phyloP scores from a whole-genome alignment of 495 filamentous ascomycete genomes.

The Penicillium nucicola region DNA sequence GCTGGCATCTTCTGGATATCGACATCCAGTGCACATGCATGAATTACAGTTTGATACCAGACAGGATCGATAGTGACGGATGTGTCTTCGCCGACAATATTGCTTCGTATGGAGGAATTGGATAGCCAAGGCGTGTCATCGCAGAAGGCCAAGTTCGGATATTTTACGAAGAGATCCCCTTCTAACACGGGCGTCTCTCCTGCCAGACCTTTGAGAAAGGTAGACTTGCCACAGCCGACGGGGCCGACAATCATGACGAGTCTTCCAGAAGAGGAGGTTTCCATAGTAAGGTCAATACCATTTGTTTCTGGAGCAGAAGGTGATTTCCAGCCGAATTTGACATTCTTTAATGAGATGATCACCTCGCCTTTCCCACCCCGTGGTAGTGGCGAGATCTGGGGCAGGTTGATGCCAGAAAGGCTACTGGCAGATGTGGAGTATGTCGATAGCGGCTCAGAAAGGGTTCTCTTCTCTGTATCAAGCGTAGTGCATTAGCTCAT shows the following conservation, averaged over 20 bases:
- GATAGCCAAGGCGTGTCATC: slow-evolving; percentile 39
- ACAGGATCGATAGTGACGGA: slow-evolving; percentile 24
- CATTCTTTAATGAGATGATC: slow-evolving; percentile 13
- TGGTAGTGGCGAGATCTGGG: neutral
- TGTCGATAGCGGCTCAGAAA: neutral
- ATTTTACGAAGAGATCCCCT: slow-evolving; percentile 11
- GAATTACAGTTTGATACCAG: slow-evolving; percentile 39
- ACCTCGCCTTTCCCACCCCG: neutral
- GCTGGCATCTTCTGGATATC: slow-evolving; percentile 33
- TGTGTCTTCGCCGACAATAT: slow-evolving; percentile 26
- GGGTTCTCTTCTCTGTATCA: slow-evolving; percentile 10
- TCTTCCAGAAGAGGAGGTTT: neutral
- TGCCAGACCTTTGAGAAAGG: slow-evolving; percentile 30
- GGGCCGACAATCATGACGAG: slow-evolving; percentile 35
- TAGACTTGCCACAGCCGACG: slow-evolving; percentile 42
- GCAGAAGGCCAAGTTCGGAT: slow-evolving; percentile 36
- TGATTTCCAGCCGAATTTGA: slow-evolving; percentile 15
- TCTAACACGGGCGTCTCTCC: slow-evolving; percentile 13
- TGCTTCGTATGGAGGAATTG: slow-evolving; percentile 37
- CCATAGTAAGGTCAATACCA: slow-evolving; percentile 8
- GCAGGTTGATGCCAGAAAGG: slow-evolving; percentile 6
- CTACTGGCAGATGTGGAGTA: neutral
- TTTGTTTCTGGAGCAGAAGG: neutral
- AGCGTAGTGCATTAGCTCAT: neutral
- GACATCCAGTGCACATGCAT: slow-evolving; percentile 33